phyloP scores from a whole-genome alignment of 164 flowering plant genomes.

The Tinospora cordifolia region DNA sequence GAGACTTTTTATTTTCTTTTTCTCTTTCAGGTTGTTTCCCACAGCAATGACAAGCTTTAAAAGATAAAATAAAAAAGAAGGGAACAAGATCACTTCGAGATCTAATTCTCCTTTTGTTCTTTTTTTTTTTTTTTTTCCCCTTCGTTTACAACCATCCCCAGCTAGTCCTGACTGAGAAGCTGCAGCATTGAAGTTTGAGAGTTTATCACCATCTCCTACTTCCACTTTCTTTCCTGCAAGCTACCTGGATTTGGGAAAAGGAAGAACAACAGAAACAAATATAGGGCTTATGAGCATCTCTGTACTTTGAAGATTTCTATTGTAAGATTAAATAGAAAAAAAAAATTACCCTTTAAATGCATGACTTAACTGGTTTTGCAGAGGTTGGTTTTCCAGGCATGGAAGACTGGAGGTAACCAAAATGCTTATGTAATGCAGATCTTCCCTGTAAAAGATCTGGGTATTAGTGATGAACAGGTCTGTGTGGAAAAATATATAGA shows the following conservation, averaged over 20 bases:
- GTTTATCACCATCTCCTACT: conserved; percentile 25
- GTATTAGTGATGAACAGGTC: neutral
- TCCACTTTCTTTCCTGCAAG: conserved; percentile 37
- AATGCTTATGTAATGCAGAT: conserved; percentile 36
- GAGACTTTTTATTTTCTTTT: conserved; percentile 19
- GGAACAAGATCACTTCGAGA: conserved; percentile 27
- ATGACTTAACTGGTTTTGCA: conserved; percentile 37
- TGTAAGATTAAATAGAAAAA: neutral
- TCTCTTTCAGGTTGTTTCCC: conserved; percentile 52
- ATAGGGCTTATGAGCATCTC: neutral
- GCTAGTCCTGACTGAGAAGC: conserved; percentile 9
- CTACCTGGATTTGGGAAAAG: conserved; percentile 27
- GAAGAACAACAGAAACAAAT: neutral
- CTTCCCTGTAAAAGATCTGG: conserved; percentile 34
- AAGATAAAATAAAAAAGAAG: conserved; percentile 14
- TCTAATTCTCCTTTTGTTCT: conserved; percentile 15
- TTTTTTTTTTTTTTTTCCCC: no score
- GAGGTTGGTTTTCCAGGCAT: conserved; percentile 35
- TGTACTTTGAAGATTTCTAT: neutral
- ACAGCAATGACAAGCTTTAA: conserved; percentile 40
- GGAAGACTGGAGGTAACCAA: conserved; percentile 38
- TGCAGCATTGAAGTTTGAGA: conserved; percentile 14
- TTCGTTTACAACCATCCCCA: conserved; percentile 20
- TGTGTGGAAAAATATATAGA: neutral
- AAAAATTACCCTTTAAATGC: neutral